phyloP scores from a whole-genome alignment of 192 early-diverging fungal genomes.

The Backusella parvicylindrica region DNA sequence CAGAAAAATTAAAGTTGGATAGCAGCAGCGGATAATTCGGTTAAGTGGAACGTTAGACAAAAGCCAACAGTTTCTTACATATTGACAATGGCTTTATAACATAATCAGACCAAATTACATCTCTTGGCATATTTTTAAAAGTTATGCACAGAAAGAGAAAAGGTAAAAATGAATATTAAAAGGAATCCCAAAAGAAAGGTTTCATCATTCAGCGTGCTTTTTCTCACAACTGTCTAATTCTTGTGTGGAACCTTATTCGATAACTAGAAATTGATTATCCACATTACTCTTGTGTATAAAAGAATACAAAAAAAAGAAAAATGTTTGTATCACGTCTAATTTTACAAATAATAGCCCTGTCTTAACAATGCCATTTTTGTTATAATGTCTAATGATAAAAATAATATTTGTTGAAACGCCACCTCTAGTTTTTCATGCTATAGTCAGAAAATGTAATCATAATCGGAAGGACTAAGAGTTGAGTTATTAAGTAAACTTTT shows the following conservation, averaged over 20 bases:
- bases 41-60: background rate
- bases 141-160: background rate
- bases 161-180: background rate
- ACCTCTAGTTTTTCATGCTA: no score
- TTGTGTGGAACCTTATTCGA: background rate
- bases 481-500: no score
- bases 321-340: background rate
- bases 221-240: background rate
- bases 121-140: background rate
- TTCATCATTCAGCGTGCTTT: background rate
- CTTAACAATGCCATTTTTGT: no score
- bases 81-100: background rate
- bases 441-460: no score
- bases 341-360: no score
- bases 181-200: background rate
- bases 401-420: no score
- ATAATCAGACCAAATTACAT: background rate
- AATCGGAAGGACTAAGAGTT: no score
- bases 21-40: background rate
- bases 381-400: no score
- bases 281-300: background rate
- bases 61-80: background rate
- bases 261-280: background rate
- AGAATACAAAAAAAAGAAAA: background rate
- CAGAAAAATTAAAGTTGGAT: background rate